A percentile compares a stretch with the other conserved stretches of the same genome.
phyloP scores from a whole-genome alignment of 805 yeast genomes.

The Zygoascus biomembranicola region DNA sequence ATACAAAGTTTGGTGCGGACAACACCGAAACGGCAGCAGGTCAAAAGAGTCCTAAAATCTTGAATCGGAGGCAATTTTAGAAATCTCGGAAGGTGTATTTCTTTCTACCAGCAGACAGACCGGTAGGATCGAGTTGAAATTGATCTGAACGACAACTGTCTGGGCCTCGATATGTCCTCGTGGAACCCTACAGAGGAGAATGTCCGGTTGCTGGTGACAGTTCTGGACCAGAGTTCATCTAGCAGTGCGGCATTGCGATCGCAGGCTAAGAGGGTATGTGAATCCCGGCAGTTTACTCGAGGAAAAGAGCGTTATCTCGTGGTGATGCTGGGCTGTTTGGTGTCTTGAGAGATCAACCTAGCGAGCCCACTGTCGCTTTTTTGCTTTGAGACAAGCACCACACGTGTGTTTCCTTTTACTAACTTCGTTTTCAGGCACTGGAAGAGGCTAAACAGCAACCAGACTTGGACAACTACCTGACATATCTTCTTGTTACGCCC shows the following conservation, averaged over 20 bases:
- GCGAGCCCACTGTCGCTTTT: background rate
- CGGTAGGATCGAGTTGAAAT: background rate
- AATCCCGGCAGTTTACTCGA: background rate
- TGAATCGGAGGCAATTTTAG: too few species aligned
- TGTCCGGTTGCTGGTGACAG: constrained; percentile 53
- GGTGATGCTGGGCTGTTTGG: too few species aligned
- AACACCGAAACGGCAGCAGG: background rate
- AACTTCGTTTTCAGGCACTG: constrained; percentile 37
- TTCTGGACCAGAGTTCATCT: constrained; percentile 67
- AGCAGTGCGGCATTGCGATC: constrained; percentile 45
- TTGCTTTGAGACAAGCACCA: too few species aligned
- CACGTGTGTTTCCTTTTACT: background rate
- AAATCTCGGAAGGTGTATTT: too few species aligned
- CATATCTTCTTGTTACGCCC: constrained; percentile 56
- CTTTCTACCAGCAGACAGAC: too few species aligned
- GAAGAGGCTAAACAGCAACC: constrained; percentile 61
- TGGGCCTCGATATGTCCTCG: constrained; percentile 7
- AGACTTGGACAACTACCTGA: constrained; percentile 73
- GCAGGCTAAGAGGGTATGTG: constrained; percentile 49
- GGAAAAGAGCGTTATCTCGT: background rate
- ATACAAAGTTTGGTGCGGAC: background rate
- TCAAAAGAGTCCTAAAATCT: too few species aligned
- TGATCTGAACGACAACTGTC: background rate
- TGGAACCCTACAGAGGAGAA: constrained; percentile 67
- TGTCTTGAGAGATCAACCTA: too few species aligned